Evolutionary conservation across 768 basidiomycete species (phyloP).

Genomic region (Boletus subcaerulescens): DNA sequence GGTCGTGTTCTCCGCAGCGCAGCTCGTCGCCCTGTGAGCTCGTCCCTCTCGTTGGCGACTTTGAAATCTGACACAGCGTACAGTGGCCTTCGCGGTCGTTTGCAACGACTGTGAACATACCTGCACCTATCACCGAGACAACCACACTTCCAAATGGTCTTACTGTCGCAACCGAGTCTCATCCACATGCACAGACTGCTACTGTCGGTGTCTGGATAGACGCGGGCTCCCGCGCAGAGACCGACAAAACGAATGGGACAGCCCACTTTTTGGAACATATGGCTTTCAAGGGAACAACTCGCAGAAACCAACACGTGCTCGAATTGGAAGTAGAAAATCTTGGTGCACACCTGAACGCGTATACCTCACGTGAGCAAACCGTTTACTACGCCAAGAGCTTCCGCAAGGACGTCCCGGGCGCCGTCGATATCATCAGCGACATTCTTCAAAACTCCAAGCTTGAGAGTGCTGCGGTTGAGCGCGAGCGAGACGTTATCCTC

Average conservation of each 20-base stretch:
- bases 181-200: slow-evolving; percentile 89
- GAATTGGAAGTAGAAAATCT: slow-evolving; percentile 98
- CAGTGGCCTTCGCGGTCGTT: slow-evolving; percentile 64
- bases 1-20: slow-evolving; percentile 39
- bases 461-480: slow-evolving; percentile 81
- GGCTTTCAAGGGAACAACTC: slow-evolving; percentile 95
- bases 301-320: slow-evolving; percentile 82
- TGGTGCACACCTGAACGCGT: slow-evolving; percentile 96
- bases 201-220: slow-evolving; percentile 99
- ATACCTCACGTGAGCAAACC: slow-evolving; percentile 98
- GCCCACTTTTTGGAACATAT: slow-evolving; percentile 99
- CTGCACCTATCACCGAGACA: slow-evolving; percentile 80
- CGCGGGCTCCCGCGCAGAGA: slow-evolving; percentile 96
- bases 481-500: slow-evolving; percentile 94
- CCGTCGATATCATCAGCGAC: slow-evolving; percentile 97
- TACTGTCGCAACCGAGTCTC: slow-evolving; percentile 90
- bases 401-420: slow-evolving; percentile 85
- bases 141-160: slow-evolving; percentile 93
- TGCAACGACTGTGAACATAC: slow-evolving; percentile 66
- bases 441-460: slow-evolving; percentile 97
- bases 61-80: neutral
- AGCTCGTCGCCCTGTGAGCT: slow-evolving; percentile 37
- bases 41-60: too few species aligned
- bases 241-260: slow-evolving; percentile 89
- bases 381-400: slow-evolving; percentile 99